Evolutionary conservation across 768 basidiomycete species (phyloP), one percentile per base, ranked within the genome.

Genomic region (Leucosporidium creatinivorum): DNA sequence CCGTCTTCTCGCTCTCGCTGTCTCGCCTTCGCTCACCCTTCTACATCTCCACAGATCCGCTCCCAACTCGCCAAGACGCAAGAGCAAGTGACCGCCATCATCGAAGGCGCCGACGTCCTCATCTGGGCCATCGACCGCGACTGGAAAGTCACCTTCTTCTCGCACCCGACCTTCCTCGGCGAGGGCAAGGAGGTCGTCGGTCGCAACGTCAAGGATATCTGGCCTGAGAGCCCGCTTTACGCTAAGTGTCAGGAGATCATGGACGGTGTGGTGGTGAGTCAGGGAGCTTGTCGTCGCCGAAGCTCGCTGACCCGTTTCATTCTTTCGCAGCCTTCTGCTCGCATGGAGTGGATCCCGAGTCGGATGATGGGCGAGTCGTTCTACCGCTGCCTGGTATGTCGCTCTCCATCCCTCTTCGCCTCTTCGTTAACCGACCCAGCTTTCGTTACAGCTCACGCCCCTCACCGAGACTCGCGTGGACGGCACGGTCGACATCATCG

Each of bases 21-120:
- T 63, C 31, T 62, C 61, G 18, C 60, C 17, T 15, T 3, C 52
- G 23, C 51, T 60, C 23, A 47, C 30, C 26, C 25, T 18, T 49
- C 47, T 7, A 3, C 4, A 8, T 49, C 31, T 33, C 12, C 5
- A 23, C 63, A 66, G 67, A 72, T 62, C 52, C 70, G 63, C 54
- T 66, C 57, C 5, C 39, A 44, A 15, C 39, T 44, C 39, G 39
- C 39, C 39, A 44, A 33, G 13, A 56, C 58, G 28, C 66, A 67
- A 3, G 63, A 68, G 52, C 69, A 69, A 23, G 63, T 66, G 58
- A 58, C 51, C 5, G 69, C 69, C 18, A 62, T 69, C 30, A 58
- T 69, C 23, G 50, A 55, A 9, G 64, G 61, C n/a, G 65, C 65
- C 15, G 58, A 62, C 26, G 63, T 65, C 26, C 61, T 69, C 25